Base-by-base conservation (phyloP, 495 filamentous ascomycete species). In the Penicillium antarcticum region DNA sequence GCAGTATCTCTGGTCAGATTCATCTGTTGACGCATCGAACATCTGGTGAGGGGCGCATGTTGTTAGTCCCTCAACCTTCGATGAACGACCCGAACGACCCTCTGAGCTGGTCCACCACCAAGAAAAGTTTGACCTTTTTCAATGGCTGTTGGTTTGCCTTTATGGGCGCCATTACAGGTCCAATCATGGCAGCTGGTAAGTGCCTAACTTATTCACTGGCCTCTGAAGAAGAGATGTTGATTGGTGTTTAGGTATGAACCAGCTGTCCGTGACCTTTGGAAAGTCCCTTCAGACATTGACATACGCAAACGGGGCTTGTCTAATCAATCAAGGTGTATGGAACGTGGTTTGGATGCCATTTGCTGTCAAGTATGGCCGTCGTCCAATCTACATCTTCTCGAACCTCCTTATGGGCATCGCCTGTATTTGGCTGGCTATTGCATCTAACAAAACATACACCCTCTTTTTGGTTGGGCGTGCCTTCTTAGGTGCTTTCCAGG, bases 281-380 rank as follows among this genome's bases (percentile, higher is more conserved):
- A 72, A 14, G 65, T 67, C n/a, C 53, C 64, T 48, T 62, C 72
- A 75, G 37, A 67, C 43, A 13, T 41, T 54, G 16, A 37, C 52
- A 5, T 54, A 54, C 23, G 52, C 45, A 23, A 54, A 54, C 17
- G 52, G 52, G 17, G 52, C 52, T 26, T 38, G 31, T 16, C 26
- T 54, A 19, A 49, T 54, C 23, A 54, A 54, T 16, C 52, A 78
- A 52, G 77, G 78, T 3, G 52, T 70, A n/a, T 73, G 75, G 10
- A 80, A 79, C 56, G 66, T 77, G 41, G 43, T 81, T 24, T 81
- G 80, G 77, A 75, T 82, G 56, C 80, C 80, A 0, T 51, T 81
- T 0, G 68, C 73, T 33, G 73, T 75, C 55, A 81, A 79, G 58
- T 80, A 75, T 58, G 80, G 79, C 12, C 66, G 78, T 8, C 68